These are phyloP conservation scores for Tulasnella sp. DNA, from an alignment of 768 basidiomycete genomes.

Conservation along the genomic window DNA sequence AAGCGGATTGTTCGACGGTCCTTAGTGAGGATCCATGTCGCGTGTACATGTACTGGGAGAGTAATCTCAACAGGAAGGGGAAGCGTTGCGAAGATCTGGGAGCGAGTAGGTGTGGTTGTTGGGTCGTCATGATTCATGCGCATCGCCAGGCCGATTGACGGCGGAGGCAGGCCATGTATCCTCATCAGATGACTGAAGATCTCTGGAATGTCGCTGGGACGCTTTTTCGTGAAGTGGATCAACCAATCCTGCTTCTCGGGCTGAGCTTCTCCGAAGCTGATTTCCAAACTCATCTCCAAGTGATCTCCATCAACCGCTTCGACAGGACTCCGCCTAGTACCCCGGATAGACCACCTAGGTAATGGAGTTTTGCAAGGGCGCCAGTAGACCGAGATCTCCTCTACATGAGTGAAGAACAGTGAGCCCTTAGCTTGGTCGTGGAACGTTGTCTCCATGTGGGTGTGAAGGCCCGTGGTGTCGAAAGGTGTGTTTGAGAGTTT, in stretches of 20 bases:
- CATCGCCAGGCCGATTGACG: conserved; percentile 2
- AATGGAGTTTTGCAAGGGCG: conserved; percentile 16
- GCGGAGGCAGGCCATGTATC: neutral
- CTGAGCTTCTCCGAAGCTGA: too few relatives aligned
- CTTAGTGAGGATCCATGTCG: conserved; percentile 36
- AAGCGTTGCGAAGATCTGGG: conserved; percentile 33
- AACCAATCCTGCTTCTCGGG: neutral
- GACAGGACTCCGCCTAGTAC: neutral
- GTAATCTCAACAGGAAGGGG: conserved; percentile 32
- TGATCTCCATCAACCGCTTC: neutral
- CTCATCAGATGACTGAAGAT: neutral
- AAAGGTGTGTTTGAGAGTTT: neutral
- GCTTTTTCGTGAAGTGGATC: neutral
- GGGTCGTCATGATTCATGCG: neutral
- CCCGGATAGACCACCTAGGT: neutral
- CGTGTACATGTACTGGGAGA: conserved; percentile 38
- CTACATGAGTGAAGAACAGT: conserved; percentile 31
- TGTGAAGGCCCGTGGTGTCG: neutral
- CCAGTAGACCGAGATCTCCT: conserved; percentile 26
- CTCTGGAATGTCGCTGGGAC: neutral
- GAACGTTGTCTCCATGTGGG: conserved; percentile 20
- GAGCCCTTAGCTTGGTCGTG: conserved; percentile 28
- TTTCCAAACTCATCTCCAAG: neutral
- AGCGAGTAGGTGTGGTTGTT: neutral
- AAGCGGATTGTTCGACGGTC: conserved; percentile 29